phyloP scores from a whole-genome alignment of 495 filamentous ascomycete species.

The Penicillium cataractarum region DNA sequence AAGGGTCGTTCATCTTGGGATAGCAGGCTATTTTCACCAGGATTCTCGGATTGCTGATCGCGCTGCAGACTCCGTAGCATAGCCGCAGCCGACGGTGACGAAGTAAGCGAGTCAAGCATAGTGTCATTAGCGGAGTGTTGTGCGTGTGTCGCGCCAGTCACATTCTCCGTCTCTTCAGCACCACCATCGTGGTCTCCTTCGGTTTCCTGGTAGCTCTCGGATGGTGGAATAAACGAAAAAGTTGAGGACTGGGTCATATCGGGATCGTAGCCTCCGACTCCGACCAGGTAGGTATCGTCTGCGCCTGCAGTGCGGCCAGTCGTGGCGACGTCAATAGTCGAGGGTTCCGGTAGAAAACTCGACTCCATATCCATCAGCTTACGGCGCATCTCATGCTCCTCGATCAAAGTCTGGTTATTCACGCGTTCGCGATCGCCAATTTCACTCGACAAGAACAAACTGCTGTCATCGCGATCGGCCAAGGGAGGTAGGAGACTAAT shows the following conservation, averaged over 20 bases:
- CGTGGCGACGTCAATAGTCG: constrained; percentile 46
- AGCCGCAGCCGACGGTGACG: constrained; percentile 69
- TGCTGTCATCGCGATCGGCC: constrained; percentile 45
- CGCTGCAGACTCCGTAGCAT: constrained; percentile 55
- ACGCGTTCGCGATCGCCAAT: constrained; percentile 43
- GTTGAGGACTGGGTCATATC: constrained; percentile 30
- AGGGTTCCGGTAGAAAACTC: constrained; percentile 68
- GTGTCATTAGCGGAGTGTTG: constrained; percentile 54
- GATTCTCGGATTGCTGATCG: constrained; percentile 29
- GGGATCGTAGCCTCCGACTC: constrained; percentile 30
- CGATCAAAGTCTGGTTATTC: constrained; percentile 55
- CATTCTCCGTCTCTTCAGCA: constrained; percentile 13
- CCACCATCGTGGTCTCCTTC: constrained; percentile 9
- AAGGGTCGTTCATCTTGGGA: constrained; percentile 35
- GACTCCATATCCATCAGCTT: constrained; percentile 87
- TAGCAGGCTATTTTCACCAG: constrained; percentile 23
- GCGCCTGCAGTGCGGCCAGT: constrained; percentile 31
- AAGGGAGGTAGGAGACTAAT: constrained; percentile 40
- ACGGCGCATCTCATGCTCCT: constrained; percentile 68
- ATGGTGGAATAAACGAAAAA: constrained; percentile 35
- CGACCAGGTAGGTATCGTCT: constrained; percentile 51
- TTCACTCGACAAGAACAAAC: constrained; percentile 41
- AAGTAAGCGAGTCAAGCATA: constrained; percentile 61
- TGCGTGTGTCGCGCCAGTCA: constrained; percentile 26
- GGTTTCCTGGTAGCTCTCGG: constrained; percentile 30